A percentile compares a stretch with the other conserved stretches of the same genome.
phyloP scores from a whole-genome alignment of 805 yeast species.

The Geotrichum ghanense region DNA sequence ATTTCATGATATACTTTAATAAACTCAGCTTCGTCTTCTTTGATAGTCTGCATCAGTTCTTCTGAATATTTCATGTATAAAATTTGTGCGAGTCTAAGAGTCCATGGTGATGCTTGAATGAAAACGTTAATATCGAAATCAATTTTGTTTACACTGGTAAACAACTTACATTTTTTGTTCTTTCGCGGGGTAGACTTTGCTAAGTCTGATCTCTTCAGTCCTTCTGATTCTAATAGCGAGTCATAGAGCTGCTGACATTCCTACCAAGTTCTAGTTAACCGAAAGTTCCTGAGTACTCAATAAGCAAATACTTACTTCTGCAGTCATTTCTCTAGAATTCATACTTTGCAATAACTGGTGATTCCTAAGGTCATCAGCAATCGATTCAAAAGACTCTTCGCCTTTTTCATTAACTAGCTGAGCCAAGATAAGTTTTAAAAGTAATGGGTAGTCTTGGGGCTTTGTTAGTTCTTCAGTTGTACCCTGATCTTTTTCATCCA shows the following conservation, averaged over 20 bases:
- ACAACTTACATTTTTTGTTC: background rate
- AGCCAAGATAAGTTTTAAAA: constrained; percentile 22
- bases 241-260: constrained; percentile 17
- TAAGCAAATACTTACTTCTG: constrained; percentile 1
- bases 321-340: constrained; percentile 9
- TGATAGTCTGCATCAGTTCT: constrained; percentile 15
- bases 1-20: constrained; percentile 10
- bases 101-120: constrained; percentile 12
- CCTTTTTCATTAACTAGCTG: constrained; percentile 25
- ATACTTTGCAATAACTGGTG: constrained; percentile 20
- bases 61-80: constrained; percentile 16
- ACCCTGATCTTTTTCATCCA: too few relatives aligned
- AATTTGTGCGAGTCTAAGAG: constrained; percentile 19
- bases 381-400: constrained; percentile 14
- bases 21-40: constrained; percentile 18
- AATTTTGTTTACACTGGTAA: too few relatives aligned
- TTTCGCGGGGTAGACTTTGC: constrained; percentile 2
- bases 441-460: too few relatives aligned
- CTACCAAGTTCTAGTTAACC: background rate
- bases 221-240: constrained; percentile 13
- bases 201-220: constrained; percentile 6
- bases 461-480: too few relatives aligned
- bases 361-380: constrained; percentile 16
- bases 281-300: constrained; percentile 4
- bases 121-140: too few relatives aligned